Conservation (phyloP, 2,329 filamentous ascomycete species). For the Alternaria longipes region DNA sequence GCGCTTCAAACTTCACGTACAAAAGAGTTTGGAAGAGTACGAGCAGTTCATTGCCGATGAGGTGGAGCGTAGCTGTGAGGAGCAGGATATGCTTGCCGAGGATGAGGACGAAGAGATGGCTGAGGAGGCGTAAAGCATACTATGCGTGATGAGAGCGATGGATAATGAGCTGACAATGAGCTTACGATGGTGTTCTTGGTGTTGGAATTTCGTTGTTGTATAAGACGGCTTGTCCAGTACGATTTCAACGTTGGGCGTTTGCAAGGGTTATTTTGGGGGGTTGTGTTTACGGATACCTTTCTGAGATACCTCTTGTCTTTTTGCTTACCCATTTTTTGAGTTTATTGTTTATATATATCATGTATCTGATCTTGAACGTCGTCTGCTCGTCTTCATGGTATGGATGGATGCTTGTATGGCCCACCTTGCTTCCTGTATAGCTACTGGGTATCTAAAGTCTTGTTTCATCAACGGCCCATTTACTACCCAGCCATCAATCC, state of each 20-base stretch:
- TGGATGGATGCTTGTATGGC: not conserved
- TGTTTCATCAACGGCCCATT: not conserved
- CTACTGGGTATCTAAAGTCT: not conserved
- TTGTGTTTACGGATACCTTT: constrained; percentile 9
- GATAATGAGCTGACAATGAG: constrained; percentile 2
- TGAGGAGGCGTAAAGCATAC: constrained; percentile 1
- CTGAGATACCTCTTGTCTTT: constrained; percentile 17
- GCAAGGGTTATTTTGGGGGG: not conserved
- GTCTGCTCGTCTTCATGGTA: not conserved
- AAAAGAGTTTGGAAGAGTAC: constrained; percentile 91
- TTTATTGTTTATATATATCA: constrained; percentile 7
- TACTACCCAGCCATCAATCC: constrained; percentile 7
- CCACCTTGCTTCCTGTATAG: not conserved
- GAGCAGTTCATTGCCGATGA: constrained; percentile 93
- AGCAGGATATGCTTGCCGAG: constrained; percentile 54
- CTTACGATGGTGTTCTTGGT: constrained; percentile 11
- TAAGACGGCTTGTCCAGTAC: not conserved
- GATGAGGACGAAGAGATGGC: constrained; percentile 33
- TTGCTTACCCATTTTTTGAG: not conserved
- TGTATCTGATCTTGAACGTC: constrained; percentile 11
- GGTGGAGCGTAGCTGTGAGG: constrained; percentile 72
- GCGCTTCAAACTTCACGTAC: constrained; percentile 97
- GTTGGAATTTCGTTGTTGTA: not conserved
- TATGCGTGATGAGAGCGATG: not conserved
- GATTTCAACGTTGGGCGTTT: not conserved